Evolutionary conservation across 1,284 basidiomycete species (phyloP).

Genomic region (Ustilago shanxiensis): DNA sequence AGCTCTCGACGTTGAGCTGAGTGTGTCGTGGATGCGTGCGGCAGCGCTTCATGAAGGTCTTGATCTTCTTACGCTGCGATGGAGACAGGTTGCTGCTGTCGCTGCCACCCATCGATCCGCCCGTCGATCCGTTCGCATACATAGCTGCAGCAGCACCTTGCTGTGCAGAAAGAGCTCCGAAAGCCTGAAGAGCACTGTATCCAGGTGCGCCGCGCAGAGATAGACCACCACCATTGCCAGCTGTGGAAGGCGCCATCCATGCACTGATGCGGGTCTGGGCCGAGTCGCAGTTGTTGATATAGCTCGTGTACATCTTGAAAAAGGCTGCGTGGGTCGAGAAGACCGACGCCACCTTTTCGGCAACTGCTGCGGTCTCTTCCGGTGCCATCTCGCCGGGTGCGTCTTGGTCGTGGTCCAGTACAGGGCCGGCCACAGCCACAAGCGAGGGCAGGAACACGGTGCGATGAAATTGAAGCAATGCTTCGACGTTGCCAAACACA

Average conservation of each 20-base stretch:
- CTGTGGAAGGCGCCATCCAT: constrained; percentile 45
- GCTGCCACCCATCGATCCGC: constrained; percentile 12
- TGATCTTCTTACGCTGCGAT: constrained; percentile 58
- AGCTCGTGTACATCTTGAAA: constrained; percentile 69
- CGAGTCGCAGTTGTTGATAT: constrained; percentile 67
- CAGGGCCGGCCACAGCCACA: constrained; percentile 75
- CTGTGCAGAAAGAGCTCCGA: constrained; percentile 30
- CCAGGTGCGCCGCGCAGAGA: constrained; percentile 30
- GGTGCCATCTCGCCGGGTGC: constrained; percentile 78
- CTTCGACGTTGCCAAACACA: constrained; percentile 91
- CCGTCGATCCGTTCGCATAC: constrained; percentile 6
- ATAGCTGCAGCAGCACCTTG: constrained; percentile 29
- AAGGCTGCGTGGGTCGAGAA: constrained; percentile 74
- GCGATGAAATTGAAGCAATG: constrained; percentile 89
- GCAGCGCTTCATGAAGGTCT: constrained; percentile 67
- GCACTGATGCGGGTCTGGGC: constrained; percentile 48
- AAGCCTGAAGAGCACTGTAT: constrained; percentile 22
- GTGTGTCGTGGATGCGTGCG: constrained; percentile 80
- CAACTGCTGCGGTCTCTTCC: constrained; percentile 79
- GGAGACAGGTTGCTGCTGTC: constrained; percentile 26
- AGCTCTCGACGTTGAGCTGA: constrained; percentile 96
- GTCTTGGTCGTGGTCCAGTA: constrained; percentile 30
- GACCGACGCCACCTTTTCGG: constrained; percentile 85
- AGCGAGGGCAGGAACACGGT: constrained; percentile 91
- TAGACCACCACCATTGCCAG: constrained; percentile 43